phyloP scores from a whole-genome alignment of 2,329 filamentous ascomycete species.

The Colletotrichum sp. region DNA sequence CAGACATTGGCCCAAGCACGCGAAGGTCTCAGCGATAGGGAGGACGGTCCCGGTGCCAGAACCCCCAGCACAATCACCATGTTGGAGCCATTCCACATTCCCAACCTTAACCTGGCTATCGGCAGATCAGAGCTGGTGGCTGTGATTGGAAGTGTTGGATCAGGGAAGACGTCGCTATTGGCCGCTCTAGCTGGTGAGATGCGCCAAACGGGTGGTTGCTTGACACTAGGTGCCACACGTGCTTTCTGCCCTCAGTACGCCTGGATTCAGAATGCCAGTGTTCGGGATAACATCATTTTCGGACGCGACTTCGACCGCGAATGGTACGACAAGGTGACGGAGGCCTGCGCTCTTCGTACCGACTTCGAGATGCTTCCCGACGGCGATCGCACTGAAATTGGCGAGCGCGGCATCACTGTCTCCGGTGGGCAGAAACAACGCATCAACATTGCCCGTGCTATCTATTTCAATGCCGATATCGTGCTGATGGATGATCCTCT shows the following conservation, averaged over 20 bases:
- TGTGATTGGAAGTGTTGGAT: slow-evolving; percentile 83
- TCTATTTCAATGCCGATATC: slow-evolving; percentile 71
- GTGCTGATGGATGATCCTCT: slow-evolving; percentile 73
- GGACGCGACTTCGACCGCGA: slow-evolving; percentile 75
- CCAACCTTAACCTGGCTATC: slow-evolving; percentile 69
- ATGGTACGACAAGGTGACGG: slow-evolving; percentile 83
- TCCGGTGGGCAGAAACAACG: slow-evolving; percentile 96
- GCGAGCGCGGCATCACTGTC: slow-evolving; percentile 91
- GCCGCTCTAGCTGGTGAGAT: slow-evolving; percentile 92
- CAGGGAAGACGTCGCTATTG: slow-evolving; percentile 87
- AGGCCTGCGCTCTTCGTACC: slow-evolving; percentile 80
- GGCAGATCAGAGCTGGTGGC: slow-evolving; percentile 79
- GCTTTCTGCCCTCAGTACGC: slow-evolving; percentile 96
- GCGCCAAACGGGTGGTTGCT: slow-evolving; percentile 77
- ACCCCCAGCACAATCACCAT: background rate
- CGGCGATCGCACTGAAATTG: slow-evolving; percentile 88
- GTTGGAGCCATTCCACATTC: slow-evolving; percentile 72
- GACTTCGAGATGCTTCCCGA: slow-evolving; percentile 91
- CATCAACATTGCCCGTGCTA: slow-evolving; percentile 87
- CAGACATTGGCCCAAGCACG: slow-evolving; percentile 36
- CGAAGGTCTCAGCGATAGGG: slow-evolving; percentile 46
- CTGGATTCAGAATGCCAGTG: slow-evolving; percentile 92
- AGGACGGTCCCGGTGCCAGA: slow-evolving; percentile 34
- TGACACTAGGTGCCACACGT: slow-evolving; percentile 77
- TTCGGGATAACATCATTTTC: slow-evolving; percentile 89